Evolutionary conservation across 179 eudicot species (phyloP).

Genomic region (Spinacia oleracea): DNA sequence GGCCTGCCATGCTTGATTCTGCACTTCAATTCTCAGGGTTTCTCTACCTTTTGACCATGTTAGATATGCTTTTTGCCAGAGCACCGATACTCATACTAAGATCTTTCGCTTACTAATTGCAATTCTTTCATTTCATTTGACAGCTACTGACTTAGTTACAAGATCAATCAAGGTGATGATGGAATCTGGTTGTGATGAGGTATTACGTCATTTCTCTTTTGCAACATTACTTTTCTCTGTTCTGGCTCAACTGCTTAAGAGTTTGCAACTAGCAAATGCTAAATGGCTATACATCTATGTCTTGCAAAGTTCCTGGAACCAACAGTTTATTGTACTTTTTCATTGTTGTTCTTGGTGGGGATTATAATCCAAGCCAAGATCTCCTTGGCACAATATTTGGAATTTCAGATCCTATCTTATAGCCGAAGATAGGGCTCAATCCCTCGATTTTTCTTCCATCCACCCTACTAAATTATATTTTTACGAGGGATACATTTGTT

Average conservation of each 20-base stretch:
- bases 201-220: conserved; percentile 33
- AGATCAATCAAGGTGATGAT: conserved; percentile 88
- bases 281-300: background rate
- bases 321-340: background rate
- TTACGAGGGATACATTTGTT: background rate
- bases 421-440: background rate
- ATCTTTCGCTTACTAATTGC: conserved; percentile 16
- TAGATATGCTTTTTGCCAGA: background rate
- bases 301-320: background rate
- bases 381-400: background rate
- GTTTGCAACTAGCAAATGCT: background rate
- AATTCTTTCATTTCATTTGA: conserved; percentile 19
- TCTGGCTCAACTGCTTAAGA: background rate
- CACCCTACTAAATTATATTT: background rate
- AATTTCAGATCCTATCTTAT: background rate
- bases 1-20: background rate
- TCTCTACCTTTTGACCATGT: background rate
- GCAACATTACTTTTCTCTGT: background rate
- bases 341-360: background rate
- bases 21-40: background rate
- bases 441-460: background rate
- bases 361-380: background rate
- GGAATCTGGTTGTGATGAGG: conserved; percentile 99
- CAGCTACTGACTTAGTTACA: conserved; percentile 97
- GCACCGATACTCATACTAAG: background rate